These are phyloP conservation scores for Punctularia strigosozonata DNA, from an alignment of 768 basidiomycete genomes.

Conservation along the genomic window DNA sequence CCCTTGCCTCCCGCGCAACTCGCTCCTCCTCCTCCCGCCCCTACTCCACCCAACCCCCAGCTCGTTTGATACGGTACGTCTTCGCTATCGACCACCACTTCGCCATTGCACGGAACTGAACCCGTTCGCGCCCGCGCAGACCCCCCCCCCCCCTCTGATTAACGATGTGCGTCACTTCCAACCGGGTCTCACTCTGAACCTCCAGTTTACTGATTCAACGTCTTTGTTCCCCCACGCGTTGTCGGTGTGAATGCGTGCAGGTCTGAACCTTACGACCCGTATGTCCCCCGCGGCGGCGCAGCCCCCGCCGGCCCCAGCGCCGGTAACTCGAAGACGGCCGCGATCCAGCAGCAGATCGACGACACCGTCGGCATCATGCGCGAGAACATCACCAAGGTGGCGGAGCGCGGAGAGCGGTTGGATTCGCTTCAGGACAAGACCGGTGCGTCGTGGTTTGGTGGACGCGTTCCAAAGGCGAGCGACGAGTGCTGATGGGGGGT, in stretches of 20 bases:
- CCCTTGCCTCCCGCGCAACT: too few relatives aligned
- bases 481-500: background rate
- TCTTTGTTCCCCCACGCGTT: too few relatives aligned
- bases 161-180: too few relatives aligned
- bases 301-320: slow-evolving; percentile 35
- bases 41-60: too few relatives aligned
- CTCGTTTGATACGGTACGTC: slow-evolving; percentile 32
- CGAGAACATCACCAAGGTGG: slow-evolving; percentile 93
- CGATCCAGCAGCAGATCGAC: slow-evolving; percentile 95
- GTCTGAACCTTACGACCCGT: slow-evolving; percentile 99
- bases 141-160: too few relatives aligned
- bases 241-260: too few relatives aligned
- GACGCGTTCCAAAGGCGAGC: background rate
- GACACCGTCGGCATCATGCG: slow-evolving; percentile 97
- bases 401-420: slow-evolving; percentile 88
- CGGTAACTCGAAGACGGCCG: slow-evolving; percentile 75
- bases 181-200: too few relatives aligned
- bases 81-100: slow-evolving; percentile 4
- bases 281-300: slow-evolving; percentile 78
- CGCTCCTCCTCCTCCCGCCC: too few relatives aligned
- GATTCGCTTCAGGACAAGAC: slow-evolving; percentile 98
- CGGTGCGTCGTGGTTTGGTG: slow-evolving; percentile 40
- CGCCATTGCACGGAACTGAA: slow-evolving; percentile 5
- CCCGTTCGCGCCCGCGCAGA: too few relatives aligned
- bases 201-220: too few relatives aligned